These are phyloP conservation scores for Gossypium schwendimanii DNA, from an alignment of 441 rosid species.

Conservation along the genomic window DNA sequence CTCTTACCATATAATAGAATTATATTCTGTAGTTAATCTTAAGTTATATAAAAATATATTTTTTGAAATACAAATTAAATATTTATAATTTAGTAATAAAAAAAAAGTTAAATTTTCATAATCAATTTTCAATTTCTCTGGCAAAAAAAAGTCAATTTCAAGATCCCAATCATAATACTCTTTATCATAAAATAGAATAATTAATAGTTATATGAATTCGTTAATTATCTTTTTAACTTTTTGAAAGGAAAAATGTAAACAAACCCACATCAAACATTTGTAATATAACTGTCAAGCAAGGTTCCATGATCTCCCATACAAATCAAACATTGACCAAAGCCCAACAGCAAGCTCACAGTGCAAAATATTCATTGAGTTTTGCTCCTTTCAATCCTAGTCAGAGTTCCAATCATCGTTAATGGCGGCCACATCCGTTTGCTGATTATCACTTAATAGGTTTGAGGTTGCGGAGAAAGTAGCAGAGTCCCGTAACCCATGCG, in stretches of 20 bases:
- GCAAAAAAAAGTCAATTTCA: too few relatives aligned
- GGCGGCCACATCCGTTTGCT: neutral
- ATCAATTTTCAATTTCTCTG: too few relatives aligned
- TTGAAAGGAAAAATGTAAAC: neutral
- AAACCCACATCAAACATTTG: neutral
- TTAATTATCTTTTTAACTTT: too few relatives aligned
- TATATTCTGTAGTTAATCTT: too few relatives aligned
- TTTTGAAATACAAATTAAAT: too few relatives aligned
- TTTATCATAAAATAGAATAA: too few relatives aligned
- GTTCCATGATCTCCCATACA: neutral
- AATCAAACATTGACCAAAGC: neutral
- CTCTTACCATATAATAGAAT: too few relatives aligned
- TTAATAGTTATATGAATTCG: too few relatives aligned
- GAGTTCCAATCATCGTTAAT: neutral
- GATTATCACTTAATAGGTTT: neutral
- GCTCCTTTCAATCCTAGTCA: neutral
- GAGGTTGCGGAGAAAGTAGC: neutral
- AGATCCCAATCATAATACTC: too few relatives aligned
- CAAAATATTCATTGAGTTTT: neutral
- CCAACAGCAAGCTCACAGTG: neutral
- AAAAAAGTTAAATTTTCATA: too few relatives aligned
- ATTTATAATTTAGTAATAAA: too few relatives aligned
- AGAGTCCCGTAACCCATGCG: neutral
- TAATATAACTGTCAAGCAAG: neutral
- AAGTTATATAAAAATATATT: too few relatives aligned